Percentiles rank a stretch among this genome's conserved stretches.
phyloP scores from a whole-genome alignment of 768 basidiomycete genomes.

The Russula brevipes region DNA sequence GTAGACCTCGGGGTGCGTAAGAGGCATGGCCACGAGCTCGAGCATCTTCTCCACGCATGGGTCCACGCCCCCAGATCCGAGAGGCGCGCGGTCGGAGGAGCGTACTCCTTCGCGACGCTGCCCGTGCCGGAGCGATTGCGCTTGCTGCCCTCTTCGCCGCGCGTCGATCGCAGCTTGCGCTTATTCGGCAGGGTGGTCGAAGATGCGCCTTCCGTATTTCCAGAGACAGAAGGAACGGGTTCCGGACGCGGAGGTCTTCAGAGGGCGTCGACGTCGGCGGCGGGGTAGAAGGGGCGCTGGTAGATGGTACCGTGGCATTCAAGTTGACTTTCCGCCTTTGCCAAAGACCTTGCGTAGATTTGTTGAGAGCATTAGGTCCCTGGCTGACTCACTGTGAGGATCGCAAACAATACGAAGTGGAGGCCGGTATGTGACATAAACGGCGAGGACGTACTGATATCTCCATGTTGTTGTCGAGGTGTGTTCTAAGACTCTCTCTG shows the following conservation, averaged over 20 bases:
- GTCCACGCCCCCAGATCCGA: slow-evolving; percentile 88
- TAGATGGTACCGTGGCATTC: slow-evolving; percentile 37
- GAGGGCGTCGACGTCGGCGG: slow-evolving; percentile 11
- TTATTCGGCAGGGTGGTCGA: slow-evolving; percentile 40
- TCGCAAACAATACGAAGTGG: background rate
- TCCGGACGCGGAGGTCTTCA: slow-evolving; percentile 16
- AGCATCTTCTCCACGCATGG: slow-evolving; percentile 86
- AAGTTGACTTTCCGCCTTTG: slow-evolving; percentile 69
- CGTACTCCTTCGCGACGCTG: slow-evolving; percentile 53
- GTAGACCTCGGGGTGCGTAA: slow-evolving; percentile 94
- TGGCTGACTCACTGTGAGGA: slow-evolving; percentile 42
- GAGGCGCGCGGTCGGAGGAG: slow-evolving; percentile 70
- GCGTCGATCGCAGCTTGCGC: slow-evolving; percentile 56
- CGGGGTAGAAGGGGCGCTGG: slow-evolving; percentile 27
- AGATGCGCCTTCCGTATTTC: slow-evolving; percentile 15
- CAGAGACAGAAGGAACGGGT: background rate
- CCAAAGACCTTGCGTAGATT: slow-evolving; percentile 78
- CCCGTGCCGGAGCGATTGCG: slow-evolving; percentile 37
- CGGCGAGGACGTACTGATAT: slow-evolving; percentile 9
- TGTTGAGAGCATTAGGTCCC: slow-evolving; percentile 71
- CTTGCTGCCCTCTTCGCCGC: slow-evolving; percentile 55
- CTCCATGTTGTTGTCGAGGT: background rate
- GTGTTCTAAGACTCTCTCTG: background rate
- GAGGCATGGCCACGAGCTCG: slow-evolving; percentile 93
- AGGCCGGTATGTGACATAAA: background rate